These are phyloP conservation scores for Arthrobotrys sphaeroides DNA, from an alignment of 2,329 filamentous ascomycete species.

Conservation along the genomic window DNA sequence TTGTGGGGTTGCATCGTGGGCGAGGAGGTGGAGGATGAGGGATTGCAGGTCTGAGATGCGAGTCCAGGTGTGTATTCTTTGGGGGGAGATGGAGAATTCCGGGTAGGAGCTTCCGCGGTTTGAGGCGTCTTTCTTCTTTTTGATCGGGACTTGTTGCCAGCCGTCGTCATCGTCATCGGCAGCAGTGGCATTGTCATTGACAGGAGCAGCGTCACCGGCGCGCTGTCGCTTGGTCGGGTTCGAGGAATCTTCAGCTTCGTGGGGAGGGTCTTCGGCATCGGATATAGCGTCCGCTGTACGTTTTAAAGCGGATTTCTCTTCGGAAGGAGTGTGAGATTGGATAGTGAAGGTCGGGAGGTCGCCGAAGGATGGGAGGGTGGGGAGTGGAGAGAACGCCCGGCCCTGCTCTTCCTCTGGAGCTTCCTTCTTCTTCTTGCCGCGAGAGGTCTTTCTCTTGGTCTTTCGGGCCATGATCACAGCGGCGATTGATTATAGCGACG, in stretches of 20 bases:
- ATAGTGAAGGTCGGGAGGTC: constrained; percentile 41
- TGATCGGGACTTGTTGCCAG: constrained; percentile 44
- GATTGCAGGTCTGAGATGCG: constrained; percentile 72
- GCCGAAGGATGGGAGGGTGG: constrained; percentile 39
- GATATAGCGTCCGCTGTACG: constrained; percentile 15
- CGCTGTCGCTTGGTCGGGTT: constrained; percentile 23
- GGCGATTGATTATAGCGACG: neutral
- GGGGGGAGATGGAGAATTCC: constrained; percentile 55
- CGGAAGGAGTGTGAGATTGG: neutral
- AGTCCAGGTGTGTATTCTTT: constrained; percentile 70
- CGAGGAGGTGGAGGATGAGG: constrained; percentile 73
- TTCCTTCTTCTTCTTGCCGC: constrained; percentile 32
- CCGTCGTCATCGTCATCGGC: constrained; percentile 3
- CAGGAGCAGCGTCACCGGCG: neutral
- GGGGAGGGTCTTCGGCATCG: constrained; percentile 13
- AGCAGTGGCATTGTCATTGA: neutral
- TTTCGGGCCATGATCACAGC: constrained; percentile 17
- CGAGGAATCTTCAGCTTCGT: neutral
- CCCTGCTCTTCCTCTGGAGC: constrained; percentile 1
- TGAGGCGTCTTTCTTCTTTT: constrained; percentile 51
- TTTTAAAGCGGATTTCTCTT: constrained; percentile 5
- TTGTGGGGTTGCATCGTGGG: constrained; percentile 72
- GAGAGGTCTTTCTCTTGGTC: constrained; percentile 36
- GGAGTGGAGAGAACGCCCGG: constrained; percentile 20
- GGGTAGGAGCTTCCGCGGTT: constrained; percentile 57